Conservation (phyloP, 768 basidiomycete species). For the Guyanaporus albipodus region DNA sequence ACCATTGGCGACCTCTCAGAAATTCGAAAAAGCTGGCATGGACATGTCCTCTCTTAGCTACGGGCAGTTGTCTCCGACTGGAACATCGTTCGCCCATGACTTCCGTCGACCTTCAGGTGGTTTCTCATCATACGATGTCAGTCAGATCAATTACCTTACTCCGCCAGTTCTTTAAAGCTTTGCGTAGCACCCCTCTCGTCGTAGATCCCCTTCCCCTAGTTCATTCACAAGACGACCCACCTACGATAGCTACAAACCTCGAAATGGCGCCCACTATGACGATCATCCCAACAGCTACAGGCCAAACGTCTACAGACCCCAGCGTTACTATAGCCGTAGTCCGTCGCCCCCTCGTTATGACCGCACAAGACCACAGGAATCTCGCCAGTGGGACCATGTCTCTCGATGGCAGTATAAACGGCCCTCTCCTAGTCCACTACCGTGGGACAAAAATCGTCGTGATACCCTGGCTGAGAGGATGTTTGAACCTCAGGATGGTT, state of each 20-base stretch:
- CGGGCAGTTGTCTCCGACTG: constrained; percentile 25
- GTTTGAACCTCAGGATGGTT: constrained; percentile 70
- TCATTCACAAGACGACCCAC: constrained; percentile 40
- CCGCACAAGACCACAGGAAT: constrained; percentile 36
- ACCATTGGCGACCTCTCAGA: constrained; percentile 5
- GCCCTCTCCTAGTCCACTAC: constrained; percentile 33
- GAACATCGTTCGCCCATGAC: constrained; percentile 24
- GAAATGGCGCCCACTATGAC: constrained; percentile 37
- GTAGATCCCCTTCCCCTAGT: constrained; percentile 49
- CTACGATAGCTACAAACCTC: constrained; percentile 52
- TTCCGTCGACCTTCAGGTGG: constrained; percentile 26
- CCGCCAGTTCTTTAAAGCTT: constrained; percentile 18
- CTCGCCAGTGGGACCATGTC: constrained; percentile 45
- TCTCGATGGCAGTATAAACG: constrained; percentile 45
- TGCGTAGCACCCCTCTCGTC: constrained; percentile 31
- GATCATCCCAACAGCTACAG: constrained; percentile 42
- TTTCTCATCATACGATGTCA: constrained; percentile 31
- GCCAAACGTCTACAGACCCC: constrained; percentile 36
- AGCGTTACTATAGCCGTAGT: constrained; percentile 39
- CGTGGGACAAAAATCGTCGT: constrained; percentile 32
- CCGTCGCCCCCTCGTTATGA: constrained; percentile 53
- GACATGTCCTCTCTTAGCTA: constrained; percentile 28
- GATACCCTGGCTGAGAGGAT: constrained; percentile 47
- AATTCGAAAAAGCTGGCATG: constrained; percentile 2
- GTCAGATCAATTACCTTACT: constrained; percentile 21